A percentile compares a stretch with the other conserved stretches of the same genome.
These are phyloP conservation scores for Saxophila tyrrhenica DNA, from an alignment of 495 filamentous ascomycete genomes.

Conservation along the genomic window DNA sequence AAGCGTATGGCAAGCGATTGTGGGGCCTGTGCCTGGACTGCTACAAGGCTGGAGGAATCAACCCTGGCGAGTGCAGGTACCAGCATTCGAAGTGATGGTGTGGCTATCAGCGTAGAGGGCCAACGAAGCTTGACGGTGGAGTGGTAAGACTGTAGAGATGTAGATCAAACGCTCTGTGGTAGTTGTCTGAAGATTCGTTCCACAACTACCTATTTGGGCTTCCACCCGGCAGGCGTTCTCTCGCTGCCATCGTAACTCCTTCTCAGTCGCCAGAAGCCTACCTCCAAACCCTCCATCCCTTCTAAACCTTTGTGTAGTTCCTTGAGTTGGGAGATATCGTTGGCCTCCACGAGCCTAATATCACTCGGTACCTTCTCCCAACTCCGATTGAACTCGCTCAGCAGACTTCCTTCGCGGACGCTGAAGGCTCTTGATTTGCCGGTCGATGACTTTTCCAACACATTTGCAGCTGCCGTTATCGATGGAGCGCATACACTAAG, in stretches of 20 bases:
- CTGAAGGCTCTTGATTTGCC: conserved; percentile 4
- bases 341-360: conserved; percentile 17
- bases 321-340: background rate
- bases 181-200: too few species aligned
- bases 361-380: conserved; percentile 3
- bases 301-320: conserved; percentile 9
- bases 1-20: conserved; percentile 7
- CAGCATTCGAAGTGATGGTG: conserved; percentile 4
- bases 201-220: background rate
- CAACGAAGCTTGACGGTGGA: too few species aligned
- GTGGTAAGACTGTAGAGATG: background rate
- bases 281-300: conserved; percentile 10
- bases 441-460: conserved; percentile 1
- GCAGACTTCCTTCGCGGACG: conserved; percentile 8
- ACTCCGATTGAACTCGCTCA: conserved; percentile 15
- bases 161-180: background rate
- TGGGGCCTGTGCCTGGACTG: conserved; percentile 20
- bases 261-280: conserved; percentile 19
- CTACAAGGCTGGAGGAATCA: conserved; percentile 10
- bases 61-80: conserved; percentile 11
- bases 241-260: conserved; percentile 14
- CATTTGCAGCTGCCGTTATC: background rate
- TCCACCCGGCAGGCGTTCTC: background rate
- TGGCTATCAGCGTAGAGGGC: too few species aligned
- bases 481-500: background rate